A percentile compares a stretch with the other conserved stretches of the same genome.
Conservation (phyloP, 257 asterid genomes). For the Datura wrightii region DNA sequence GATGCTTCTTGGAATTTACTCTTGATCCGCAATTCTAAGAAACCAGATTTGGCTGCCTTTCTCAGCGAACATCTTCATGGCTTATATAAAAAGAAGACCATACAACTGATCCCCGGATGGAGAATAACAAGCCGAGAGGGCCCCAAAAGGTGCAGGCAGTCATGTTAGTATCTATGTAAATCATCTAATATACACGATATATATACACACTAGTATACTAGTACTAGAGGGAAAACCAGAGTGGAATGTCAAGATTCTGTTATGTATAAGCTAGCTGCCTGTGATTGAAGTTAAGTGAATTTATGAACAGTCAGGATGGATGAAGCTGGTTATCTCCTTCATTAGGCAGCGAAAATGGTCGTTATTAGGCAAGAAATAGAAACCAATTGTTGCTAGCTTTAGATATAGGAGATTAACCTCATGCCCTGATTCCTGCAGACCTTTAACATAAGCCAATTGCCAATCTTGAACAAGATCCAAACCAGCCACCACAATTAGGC, state of each 20-base stretch:
- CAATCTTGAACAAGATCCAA: constrained; percentile 57
- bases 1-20: background rate
- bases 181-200: background rate
- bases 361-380: constrained; percentile 58
- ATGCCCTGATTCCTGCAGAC: constrained; percentile 46
- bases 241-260: constrained; percentile 32
- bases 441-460: constrained; percentile 53
- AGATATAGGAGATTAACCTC: constrained; percentile 49
- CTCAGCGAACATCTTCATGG: background rate
- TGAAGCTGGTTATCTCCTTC: constrained; percentile 49
- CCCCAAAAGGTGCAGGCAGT: background rate
- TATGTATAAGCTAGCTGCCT: constrained; percentile 42
- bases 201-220: too few species aligned
- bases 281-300: constrained; percentile 39
- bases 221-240: too few species aligned
- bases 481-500: constrained; percentile 53
- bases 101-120: background rate
- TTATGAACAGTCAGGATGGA: constrained; percentile 50
- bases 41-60: background rate
- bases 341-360: constrained; percentile 51
- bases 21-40: background rate
- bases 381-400: constrained; percentile 55
- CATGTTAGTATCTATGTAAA: background rate
- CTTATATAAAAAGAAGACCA: background rate
- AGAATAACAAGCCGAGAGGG: background rate